phyloP scores from a whole-genome alignment of 1,139 yeast genomes.

The Pichia sp. region DNA sequence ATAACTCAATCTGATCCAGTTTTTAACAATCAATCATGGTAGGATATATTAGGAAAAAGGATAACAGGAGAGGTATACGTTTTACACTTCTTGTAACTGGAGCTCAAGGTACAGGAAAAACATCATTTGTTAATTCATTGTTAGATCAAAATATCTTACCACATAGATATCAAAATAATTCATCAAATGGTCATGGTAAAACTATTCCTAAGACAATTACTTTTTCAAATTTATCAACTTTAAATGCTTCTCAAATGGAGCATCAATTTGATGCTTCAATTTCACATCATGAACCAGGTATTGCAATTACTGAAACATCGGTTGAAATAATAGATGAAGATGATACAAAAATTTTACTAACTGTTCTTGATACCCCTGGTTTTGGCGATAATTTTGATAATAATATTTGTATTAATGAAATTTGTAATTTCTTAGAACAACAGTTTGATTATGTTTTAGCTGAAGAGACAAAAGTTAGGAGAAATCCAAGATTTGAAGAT shows the following conservation, averaged over 20 bases:
- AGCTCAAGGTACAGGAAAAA: conserved; percentile 71
- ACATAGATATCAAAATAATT: conserved; percentile 44
- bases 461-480: conserved; percentile 55
- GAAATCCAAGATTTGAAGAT: conserved; percentile 50
- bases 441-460: conserved; percentile 50
- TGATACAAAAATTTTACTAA: conserved; percentile 44
- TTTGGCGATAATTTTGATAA: conserved; percentile 66
- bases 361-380: conserved; percentile 67
- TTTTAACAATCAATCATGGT: conserved; percentile 4
- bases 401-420: conserved; percentile 35
- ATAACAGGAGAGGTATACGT: conserved; percentile 77
- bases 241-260: conserved; percentile 35
- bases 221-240: conserved; percentile 34
- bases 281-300: conserved; percentile 42
- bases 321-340: conserved; percentile 52
- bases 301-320: conserved; percentile 59
- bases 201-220: conserved; percentile 42
- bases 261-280: conserved; percentile 38
- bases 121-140: conserved; percentile 75
- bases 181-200: conserved; percentile 9
- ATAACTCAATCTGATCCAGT: no score
- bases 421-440: conserved; percentile 45
- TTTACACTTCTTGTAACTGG: conserved; percentile 80
- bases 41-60: conserved; percentile 46
- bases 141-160: conserved; percentile 55